Base-by-base conservation (phyloP, 108 stramenopile species). In the Bacterosira constricta region DNA sequence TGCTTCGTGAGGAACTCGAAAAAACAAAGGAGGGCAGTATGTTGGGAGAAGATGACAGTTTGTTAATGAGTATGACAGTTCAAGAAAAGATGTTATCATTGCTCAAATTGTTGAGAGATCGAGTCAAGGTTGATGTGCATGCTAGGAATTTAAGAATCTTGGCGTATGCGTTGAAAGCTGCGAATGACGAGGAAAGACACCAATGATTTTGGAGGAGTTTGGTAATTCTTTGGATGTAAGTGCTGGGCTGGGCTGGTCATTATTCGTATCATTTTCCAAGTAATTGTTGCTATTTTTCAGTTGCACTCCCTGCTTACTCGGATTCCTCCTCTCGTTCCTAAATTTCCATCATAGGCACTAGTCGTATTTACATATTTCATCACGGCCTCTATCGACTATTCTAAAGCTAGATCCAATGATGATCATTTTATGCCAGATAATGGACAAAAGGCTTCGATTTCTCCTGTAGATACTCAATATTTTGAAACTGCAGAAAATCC, bases 161-260 rank as follows among this genome's bases (percentile, higher is more conserved):
- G 44, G 91, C 94, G 4, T 92, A 95, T 58, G 89, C 88, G 37
- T 45, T 90, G 7, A 79, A 88, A 45, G 63, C 87, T 35, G 54
- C 63, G 11, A 79, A 73, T 26, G 86, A 86, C 56, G 71, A 69
- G 12, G 85, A 84, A 37, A 66, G 87, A 34, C 83, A 83, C 15
- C 58, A 80, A n/a, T 95, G 50, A 88, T 95, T 34, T 25, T 77
- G 31, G 86, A 84, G 53, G 87, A 90, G 57, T 46, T 95, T 64
- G 91, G 90, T 44, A 64, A 56, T 12, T 90, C 90, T 11, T 72
- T 93, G 37, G 90, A 93, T 71, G 90, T 90, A 75, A 88, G 91
- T 87, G 50, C 12, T 12, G n/a, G n/a, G n/a, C n/a, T n/a, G n/a
- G n/a, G n/a, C n/a, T n/a, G n/a, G n/a, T n/a, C n/a, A n/a, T n/a